Evolutionary conservation across 2,329 filamentous ascomycete genomes (phyloP), one percentile per base, ranked within the genome.

Genomic region (Aspergillus hortae): DNA sequence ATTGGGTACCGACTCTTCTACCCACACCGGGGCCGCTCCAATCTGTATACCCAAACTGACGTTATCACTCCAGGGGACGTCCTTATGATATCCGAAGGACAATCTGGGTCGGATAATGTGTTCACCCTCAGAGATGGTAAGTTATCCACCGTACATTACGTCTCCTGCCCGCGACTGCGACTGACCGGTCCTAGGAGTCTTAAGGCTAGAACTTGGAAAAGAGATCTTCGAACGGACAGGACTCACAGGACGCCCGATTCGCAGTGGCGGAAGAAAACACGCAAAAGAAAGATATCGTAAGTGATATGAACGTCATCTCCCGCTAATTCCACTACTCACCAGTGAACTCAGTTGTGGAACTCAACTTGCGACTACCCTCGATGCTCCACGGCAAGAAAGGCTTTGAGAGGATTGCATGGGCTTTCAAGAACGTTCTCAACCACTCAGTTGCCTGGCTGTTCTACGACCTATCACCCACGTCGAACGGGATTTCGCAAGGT

Each of bases 351-450:
- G 89, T 86, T 25, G 82, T 97, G 43, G 84, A 92, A 61, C 77
- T 88, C 46, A 86, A 97, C 54, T 79, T 99, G 25, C 82, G 86
- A 15, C 76, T 80, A 4, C 81, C 85, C 1, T 85, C 85, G 0
- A 96, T 96, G 89, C 69, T 90, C 6, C 86, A 85, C 49, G 91
- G 91, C 3, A 94, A 90, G 68, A 91, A 88, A 57, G 87, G 85
- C 0, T 96, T 95, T 63, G 86, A 92, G 56, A 79, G 90, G 43
- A 75, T 96, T 12, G 68, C 86, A 6, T 89, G 89, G 77, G 90
- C 90, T 12, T 90, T 86, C 68, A 86, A 87, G 61, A 89, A 90
- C 56, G 89, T 90, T 19, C 76, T 96, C 19, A 82, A 80, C 45
- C 72, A 78, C 42, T 83, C 86, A 1, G 63, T 86, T 19, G 82